Evolutionary conservation across 139 green algal species (phyloP), one percentile per base, ranked within the genome.

Genomic region (Chlamydomonas schloesseri): DNA sequence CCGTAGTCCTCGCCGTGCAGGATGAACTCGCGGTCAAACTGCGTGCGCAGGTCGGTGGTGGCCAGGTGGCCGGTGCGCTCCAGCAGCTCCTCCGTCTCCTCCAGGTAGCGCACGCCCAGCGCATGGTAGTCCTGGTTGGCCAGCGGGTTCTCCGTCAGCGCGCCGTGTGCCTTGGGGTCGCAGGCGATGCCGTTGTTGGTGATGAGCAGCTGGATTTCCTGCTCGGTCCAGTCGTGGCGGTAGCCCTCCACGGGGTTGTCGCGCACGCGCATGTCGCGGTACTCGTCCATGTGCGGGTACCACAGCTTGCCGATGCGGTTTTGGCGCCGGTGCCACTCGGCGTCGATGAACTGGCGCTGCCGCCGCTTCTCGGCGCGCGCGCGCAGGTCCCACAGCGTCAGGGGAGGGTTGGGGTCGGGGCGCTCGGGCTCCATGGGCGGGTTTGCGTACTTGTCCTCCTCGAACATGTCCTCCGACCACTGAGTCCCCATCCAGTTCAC

Each of bases 1-100:
- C 47, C 79, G 31, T 85, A 76, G 50, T 69, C 81, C 55, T 79
- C 69, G 2, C 69, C 81, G 34, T 76, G 69, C 4, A 87, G 50
- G 34, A 87, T 71, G 50, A 90, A 85, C 89, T 92, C 85, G 24
- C 67, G 24, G 53, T 86, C 73, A 60, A 86, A 87, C 28, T 73
- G 36, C 36, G 34, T 64, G 21, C 68, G 47, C 3, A 83, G 64
- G 9, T 76, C 42, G 29, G 65, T n/a, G 15, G 26, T 55, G 15
- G 80, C 89, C 71, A 90, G n/a, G 70, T 90, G 89, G 24, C 89
- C 89, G 2, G 87, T 89, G 24, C 76, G 65, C 69, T 87, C 81
- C 70, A 92, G 70, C 33, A 92, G 73, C 74, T 92, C 89, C 81
- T 92, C 89, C 28, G 89, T 92, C 55, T 92, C 89, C 82, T 90